Base-by-base conservation (phyloP, 306 rosid genomes). In the Pyrus pyrifolia region DNA sequence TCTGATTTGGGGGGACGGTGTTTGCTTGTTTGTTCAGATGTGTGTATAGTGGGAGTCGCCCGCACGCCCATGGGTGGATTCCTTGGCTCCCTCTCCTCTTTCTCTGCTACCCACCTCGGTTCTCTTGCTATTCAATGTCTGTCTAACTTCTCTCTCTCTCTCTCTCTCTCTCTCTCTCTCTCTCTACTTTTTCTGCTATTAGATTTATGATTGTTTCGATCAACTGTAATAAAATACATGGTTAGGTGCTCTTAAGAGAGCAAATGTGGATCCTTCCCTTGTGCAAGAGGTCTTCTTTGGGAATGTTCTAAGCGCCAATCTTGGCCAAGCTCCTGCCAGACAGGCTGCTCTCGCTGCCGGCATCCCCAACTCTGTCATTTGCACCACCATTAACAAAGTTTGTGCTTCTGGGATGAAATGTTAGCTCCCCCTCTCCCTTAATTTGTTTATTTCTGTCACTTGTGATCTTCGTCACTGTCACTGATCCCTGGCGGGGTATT, bases 211-310 rank as follows among this genome's bases (percentile, higher is more conserved):
- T 40, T 40, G 44, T 8, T 40, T 40, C 11, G 11, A 40, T 40
- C 44, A 40, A 40, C 11, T 8, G 44, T 8, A 40, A 40, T 40
- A 2, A 40, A 51, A 62, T 35, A 68, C 31, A 76, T 77, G 80
- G 11, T 27, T 77, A 94, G 95, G 88, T 84, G 97, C 97, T 53
- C 96, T 94, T 58, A 79, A 79, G 82, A 90, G 95, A 83, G 98
- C 97, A 3, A 92, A 85, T 61, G 73, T 94, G 74, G 95, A 89
- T 75, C 91, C 98, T 0, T 86, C 93, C 11, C 89, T 90, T 23
- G 98, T 94, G 82, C 93, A 94, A 86, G 98, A 94, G 85, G 96
- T 94, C 42, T 94, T 90, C 78, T 91, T 94, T 66, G 98, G 98
- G 63, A 94, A 94, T 83, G 98, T 94, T 74, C 89, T 94, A 4